phyloP scores from a whole-genome alignment of 345 rosid genomes.

The Sonneratia caseolaris region DNA sequence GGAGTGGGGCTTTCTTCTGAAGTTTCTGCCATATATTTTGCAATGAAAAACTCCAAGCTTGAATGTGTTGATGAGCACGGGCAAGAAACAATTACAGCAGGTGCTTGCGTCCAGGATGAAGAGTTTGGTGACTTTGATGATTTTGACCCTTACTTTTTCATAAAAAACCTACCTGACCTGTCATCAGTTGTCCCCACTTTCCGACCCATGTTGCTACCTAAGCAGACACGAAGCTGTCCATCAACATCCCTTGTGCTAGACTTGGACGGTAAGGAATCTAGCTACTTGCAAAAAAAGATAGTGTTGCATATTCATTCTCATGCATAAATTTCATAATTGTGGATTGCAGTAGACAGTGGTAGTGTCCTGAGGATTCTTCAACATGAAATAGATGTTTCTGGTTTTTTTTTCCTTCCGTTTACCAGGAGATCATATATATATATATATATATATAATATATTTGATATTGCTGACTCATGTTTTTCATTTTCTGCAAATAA shows the following conservation, averaged over 20 bases:
- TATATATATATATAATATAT: too few relatives aligned
- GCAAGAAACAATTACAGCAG: constrained; percentile 66
- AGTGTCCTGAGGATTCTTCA: neutral
- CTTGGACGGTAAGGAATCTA: constrained; percentile 67
- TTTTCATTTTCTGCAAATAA: neutral
- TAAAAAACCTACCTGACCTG: constrained; percentile 82
- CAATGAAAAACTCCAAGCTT: constrained; percentile 93
- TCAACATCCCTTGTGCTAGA: constrained; percentile 88
- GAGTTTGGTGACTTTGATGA: constrained; percentile 76
- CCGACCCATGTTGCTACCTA: constrained; percentile 76
- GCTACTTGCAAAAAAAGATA: neutral
- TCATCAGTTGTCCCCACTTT: constrained; percentile 85
- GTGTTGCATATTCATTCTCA: neutral
- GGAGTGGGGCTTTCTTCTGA: constrained; percentile 55
- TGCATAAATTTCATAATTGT: neutral
- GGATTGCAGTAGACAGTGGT: neutral
- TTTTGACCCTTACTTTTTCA: constrained; percentile 86
- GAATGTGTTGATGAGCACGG: constrained; percentile 85
- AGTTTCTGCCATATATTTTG: constrained; percentile 90
- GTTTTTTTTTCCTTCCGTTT: neutral
- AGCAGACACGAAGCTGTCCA: constrained; percentile 96
- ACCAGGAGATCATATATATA: neutral
- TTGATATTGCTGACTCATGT: too few relatives aligned
- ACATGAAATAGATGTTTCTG: neutral
- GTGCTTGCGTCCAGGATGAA: constrained; percentile 56